phyloP scores from a whole-genome alignment of 306 rosid species.

The Cucurbita pepo region DNA sequence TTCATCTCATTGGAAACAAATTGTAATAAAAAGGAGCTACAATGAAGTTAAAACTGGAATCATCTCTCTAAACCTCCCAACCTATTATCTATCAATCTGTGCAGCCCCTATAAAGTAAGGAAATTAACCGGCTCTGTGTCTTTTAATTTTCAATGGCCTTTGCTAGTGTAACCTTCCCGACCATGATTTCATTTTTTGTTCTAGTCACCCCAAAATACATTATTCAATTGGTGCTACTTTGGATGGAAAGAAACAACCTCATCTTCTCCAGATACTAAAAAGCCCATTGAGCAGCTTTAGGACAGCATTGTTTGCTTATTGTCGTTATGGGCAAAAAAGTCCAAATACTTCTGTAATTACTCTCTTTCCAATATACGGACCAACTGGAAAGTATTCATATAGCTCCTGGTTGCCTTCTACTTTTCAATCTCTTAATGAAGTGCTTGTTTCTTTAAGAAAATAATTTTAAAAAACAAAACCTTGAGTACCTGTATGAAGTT shows the following conservation, averaged over 20 bases:
- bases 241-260: not conserved
- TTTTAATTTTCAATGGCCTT: not conserved
- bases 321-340: not conserved
- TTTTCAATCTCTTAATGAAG: not conserved
- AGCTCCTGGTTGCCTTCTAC: not conserved
- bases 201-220: not conserved
- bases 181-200: not conserved
- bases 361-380: not conserved
- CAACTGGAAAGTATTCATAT: not conserved
- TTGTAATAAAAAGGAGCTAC: not conserved
- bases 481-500: slow-evolving; percentile 66
- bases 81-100: not conserved
- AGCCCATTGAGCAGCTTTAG: not conserved
- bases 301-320: not conserved
- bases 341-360: not conserved
- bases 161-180: not conserved
- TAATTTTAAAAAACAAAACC: not conserved
- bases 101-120: not conserved
- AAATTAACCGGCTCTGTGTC: not conserved
- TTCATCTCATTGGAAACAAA: not conserved
- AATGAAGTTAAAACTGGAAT: not conserved
- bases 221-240: not conserved
- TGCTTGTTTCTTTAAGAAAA: not conserved
- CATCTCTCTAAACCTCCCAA: not conserved
- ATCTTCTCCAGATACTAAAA: not conserved